Percentiles rank a stretch among this genome's conserved stretches.
These are phyloP conservation scores for Lactarius hengduanensis DNA, from an alignment of 768 basidiomycete species.

Conservation along the genomic window DNA sequence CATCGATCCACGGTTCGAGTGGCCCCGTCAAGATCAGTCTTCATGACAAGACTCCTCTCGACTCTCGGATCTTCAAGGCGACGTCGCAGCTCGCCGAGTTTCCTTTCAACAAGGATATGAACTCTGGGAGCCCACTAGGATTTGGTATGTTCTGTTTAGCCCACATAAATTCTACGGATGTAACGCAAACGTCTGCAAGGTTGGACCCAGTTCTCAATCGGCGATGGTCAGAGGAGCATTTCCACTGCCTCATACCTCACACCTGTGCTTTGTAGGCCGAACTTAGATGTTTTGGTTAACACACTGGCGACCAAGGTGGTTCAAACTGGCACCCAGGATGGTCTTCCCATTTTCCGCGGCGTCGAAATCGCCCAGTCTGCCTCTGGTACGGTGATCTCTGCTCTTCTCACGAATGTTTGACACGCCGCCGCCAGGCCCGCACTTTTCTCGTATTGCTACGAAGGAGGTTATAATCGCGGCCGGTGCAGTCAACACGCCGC, in stretches of 20 bases:
- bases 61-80: constrained; percentile 16
- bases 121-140: too few relatives aligned
- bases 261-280: neutral
- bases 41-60: constrained; percentile 7
- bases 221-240: too few relatives aligned
- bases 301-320: neutral
- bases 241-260: too few relatives aligned
- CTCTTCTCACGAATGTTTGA: neutral
- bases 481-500: constrained; percentile 22
- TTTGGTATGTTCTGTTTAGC: neutral
- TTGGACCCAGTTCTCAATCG: too few relatives aligned
- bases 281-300: neutral
- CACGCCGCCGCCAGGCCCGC: neutral
- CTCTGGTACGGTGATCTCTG: neutral
- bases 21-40: constrained; percentile 31
- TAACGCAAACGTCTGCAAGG: too few relatives aligned
- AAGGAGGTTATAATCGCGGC: constrained; percentile 23
- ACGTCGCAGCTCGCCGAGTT: constrained; percentile 6
- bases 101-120: too few relatives aligned
- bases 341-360: neutral
- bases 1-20: constrained; percentile 30
- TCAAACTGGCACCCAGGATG: neutral
- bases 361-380: neutral
- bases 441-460: constrained; percentile 24
- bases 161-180: neutral